Percentiles rank a stretch among this genome's conserved stretches.
These are phyloP conservation scores for Mucor lusitanicus DNA, from an alignment of 371 early-diverging fungal species.

Conservation along the genomic window DNA sequence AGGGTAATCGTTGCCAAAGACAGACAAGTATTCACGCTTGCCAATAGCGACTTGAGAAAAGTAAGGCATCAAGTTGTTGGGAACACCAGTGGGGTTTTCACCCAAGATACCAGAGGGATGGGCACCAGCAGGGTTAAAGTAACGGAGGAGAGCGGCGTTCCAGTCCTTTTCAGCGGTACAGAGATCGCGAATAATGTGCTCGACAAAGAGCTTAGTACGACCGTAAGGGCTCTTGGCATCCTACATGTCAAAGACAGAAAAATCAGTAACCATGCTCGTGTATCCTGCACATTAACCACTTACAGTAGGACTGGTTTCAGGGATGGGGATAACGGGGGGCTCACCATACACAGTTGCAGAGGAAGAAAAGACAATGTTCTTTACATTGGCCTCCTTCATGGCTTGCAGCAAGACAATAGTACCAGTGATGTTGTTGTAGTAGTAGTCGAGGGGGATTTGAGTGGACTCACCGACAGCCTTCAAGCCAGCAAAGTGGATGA, in stretches of 20 bases:
- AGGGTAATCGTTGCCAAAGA: constrained; percentile 86
- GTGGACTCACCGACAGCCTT: constrained; percentile 87
- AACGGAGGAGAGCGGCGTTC: constrained; percentile 79
- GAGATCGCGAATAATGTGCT: constrained; percentile 77
- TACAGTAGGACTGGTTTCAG: constrained; percentile 58
- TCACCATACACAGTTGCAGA: constrained; percentile 80
- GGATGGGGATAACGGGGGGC: constrained; percentile 52
- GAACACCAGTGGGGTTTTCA: constrained; percentile 81
- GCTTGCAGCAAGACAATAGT: constrained; percentile 67
- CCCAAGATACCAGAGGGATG: constrained; percentile 87
- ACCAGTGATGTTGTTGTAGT: constrained; percentile 79
- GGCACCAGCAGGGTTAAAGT: constrained; percentile 92
- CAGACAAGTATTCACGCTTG: constrained; percentile 68
- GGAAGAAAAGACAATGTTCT: constrained; percentile 77
- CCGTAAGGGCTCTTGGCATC: constrained; percentile 85
- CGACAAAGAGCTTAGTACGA: constrained; percentile 83
- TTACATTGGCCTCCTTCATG: constrained; percentile 63
- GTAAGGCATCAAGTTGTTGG: constrained; percentile 90
- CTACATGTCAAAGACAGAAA: constrained; percentile 27
- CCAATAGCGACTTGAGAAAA: constrained; percentile 82
- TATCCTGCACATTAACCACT: neutral
- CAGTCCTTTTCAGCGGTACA: constrained; percentile 63
- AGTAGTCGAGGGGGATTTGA: constrained; percentile 81
- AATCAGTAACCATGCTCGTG: neutral
- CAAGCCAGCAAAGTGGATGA: constrained; percentile 84